phyloP scores from a whole-genome alignment of 2,329 filamentous ascomycete species.

The Fusarium ramigenum region DNA sequence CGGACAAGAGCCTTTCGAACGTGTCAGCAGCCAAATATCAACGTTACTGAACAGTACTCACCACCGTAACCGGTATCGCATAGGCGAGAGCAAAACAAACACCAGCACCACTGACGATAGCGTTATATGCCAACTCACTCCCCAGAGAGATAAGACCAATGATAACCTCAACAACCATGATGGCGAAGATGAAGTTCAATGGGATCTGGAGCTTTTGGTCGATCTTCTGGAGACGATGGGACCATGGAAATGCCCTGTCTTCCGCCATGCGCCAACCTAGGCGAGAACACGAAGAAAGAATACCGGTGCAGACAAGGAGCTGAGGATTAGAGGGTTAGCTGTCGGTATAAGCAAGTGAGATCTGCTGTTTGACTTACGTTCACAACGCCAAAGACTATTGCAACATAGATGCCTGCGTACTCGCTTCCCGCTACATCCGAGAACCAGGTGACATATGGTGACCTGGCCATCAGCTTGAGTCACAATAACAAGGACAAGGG shows the following conservation, averaged over 20 bases:
- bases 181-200: constrained; percentile 5
- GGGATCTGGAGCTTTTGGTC: neutral
- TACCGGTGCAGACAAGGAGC: constrained; percentile 7
- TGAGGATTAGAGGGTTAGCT: neutral
- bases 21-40: neutral
- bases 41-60: neutral
- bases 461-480: neutral
- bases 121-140: constrained; percentile 11
- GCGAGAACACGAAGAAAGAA: constrained; percentile 10
- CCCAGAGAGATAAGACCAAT: constrained; percentile 15
- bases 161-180: neutral
- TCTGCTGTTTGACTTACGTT: neutral
- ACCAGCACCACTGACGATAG: constrained; percentile 9
- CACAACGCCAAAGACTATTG: neutral
- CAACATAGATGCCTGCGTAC: constrained; percentile 5
- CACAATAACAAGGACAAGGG: accelerated
- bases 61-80: neutral
- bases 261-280: constrained; percentile 20
- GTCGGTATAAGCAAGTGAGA: too few relatives aligned
- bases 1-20: neutral
- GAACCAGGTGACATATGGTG: constrained; percentile 15
- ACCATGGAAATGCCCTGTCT: constrained; percentile 19
- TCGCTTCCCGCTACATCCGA: neutral
- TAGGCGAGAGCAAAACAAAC: constrained; percentile 7
- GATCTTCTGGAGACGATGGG: neutral